Evolutionary conservation across 192 early-diverging fungal genomes (phyloP), one percentile per base, ranked within the genome.

Genomic region (Paraglomus occultum): DNA sequence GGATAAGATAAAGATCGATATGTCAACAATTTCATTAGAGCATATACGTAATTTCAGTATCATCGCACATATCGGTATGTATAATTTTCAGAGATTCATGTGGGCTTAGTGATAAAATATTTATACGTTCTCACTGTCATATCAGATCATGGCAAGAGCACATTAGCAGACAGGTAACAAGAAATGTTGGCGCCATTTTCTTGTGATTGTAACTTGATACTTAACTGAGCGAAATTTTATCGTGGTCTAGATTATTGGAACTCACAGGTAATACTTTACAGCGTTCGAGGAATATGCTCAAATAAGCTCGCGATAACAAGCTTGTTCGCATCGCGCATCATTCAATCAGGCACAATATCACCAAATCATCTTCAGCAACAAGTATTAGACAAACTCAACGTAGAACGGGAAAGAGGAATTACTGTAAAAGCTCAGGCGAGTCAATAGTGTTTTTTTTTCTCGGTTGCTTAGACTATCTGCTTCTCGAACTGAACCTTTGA

Each of bases 341-440:
- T n/a, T 31, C 6, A 22, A 70, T 20, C n/a, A 70, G 67, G 55
- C 6, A 70, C 67, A 31, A 70, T 70, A 46, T 59, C 54, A 20
- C 18, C 15, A 7, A 40, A 70, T 59, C 43, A 70, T 45, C 42
- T n/a, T 17, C 40, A 70, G n/a, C 39, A 42, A 69, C 96, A 97
- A 72, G 93, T 99, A 4, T 77, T 99, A 42, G 96, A 99, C 64
- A 99, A 96, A 78, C 84, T 99, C 0, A 94, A 92, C 74, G 96
- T 98, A 4, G 96, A 99, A 71, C 79, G 93, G 1, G 95, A 97
- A 68, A 85, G 96, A 45, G 96, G 96, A 20, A 99, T 99, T 62
- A 99, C 96, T 7, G 94, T 99, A 58, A 99, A 99, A 76, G 96
- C 96, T 17, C 95, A 97, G 87, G 88, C 88, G 71, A 61, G 11